These are phyloP conservation scores for Eucommia ulmoides DNA, from an alignment of 257 asterid genomes.

Conservation along the genomic window DNA sequence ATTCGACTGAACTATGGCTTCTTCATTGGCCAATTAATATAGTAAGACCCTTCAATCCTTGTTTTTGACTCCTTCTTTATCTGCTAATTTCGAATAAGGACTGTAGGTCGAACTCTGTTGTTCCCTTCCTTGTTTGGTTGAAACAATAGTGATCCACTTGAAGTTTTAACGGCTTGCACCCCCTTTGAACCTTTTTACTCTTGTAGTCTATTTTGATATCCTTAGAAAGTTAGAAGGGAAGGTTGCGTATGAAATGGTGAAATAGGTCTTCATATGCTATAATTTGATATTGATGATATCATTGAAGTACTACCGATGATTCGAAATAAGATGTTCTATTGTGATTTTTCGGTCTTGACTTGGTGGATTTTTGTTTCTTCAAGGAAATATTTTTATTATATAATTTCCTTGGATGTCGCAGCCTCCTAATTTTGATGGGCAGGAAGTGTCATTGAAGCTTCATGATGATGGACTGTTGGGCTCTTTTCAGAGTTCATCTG, in stretches of 20 bases:
- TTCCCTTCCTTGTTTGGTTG: too few relatives aligned
- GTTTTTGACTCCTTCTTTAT: not conserved
- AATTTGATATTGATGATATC: not conserved
- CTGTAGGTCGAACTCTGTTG: not conserved
- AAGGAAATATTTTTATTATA: not conserved
- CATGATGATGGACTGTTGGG: conserved; percentile 37
- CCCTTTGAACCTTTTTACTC: too few relatives aligned
- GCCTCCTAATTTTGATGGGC: conserved; percentile 46
- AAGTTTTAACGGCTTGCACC: too few relatives aligned
- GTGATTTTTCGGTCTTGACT: too few relatives aligned
- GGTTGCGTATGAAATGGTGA: not conserved
- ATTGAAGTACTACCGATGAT: too few relatives aligned
- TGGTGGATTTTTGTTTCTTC: conserved; percentile 2
- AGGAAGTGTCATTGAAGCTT: conserved; percentile 32
- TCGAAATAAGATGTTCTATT: too few relatives aligned
- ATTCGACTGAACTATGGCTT: conserved; percentile 70
- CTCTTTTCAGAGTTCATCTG: conserved; percentile 34
- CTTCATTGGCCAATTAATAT: conserved; percentile 54
- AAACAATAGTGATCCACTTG: too few relatives aligned
- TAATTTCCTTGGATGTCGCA: conserved; percentile 16
- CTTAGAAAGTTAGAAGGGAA: not conserved
- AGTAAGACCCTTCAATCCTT: not conserved
- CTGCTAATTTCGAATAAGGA: not conserved
- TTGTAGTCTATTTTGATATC: too few relatives aligned
- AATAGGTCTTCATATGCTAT: not conserved